Evolutionary conservation across 2,329 filamentous ascomycete species (phyloP).

Genomic region (Helicocarpus griseus): DNA sequence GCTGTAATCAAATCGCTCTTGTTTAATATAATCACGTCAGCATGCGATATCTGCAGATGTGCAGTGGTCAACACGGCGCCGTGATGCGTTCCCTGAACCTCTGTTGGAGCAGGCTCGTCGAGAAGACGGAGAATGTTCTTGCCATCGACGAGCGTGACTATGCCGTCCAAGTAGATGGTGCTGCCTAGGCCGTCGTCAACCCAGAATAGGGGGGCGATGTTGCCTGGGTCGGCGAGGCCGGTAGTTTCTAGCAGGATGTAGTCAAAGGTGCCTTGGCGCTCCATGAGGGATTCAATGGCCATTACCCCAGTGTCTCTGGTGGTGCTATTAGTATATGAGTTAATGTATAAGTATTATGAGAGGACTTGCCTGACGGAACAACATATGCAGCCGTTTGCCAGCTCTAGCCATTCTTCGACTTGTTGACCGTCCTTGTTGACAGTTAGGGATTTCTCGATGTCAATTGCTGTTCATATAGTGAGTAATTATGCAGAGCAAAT

Average conservation of each 20-base stretch:
- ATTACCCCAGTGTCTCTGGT: conserved; percentile 78
- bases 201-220: conserved; percentile 94
- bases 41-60: conserved; percentile 92
- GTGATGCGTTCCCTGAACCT: conserved; percentile 28
- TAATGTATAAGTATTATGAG: too few relatives aligned
- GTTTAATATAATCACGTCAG: conserved; percentile 90
- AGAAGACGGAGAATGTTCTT: conserved; percentile 80
- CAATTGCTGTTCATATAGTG: conserved; percentile 52
- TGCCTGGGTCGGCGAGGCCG: conserved; percentile 87
- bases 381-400: conserved; percentile 95
- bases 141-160: conserved; percentile 90
- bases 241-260: conserved; percentile 97
- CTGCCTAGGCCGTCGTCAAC: conserved; percentile 91
- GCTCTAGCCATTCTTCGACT: conserved; percentile 88
- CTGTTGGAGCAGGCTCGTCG: conserved; percentile 51
- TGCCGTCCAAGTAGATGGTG: conserved; percentile 92
- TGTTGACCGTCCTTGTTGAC: conserved; percentile 74
- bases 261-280: conserved; percentile 85
- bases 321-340: conserved; percentile 6
- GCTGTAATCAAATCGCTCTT: conserved; percentile 75
- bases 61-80: conserved; percentile 77
- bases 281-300: conserved; percentile 92
- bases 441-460: conserved; percentile 93
- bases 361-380: conserved; percentile 85
- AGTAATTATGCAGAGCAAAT: conserved; percentile 3